These are phyloP conservation scores for Verticillium zaregamsianum DNA, from an alignment of 2,329 filamentous ascomycete genomes.

Conservation along the genomic window DNA sequence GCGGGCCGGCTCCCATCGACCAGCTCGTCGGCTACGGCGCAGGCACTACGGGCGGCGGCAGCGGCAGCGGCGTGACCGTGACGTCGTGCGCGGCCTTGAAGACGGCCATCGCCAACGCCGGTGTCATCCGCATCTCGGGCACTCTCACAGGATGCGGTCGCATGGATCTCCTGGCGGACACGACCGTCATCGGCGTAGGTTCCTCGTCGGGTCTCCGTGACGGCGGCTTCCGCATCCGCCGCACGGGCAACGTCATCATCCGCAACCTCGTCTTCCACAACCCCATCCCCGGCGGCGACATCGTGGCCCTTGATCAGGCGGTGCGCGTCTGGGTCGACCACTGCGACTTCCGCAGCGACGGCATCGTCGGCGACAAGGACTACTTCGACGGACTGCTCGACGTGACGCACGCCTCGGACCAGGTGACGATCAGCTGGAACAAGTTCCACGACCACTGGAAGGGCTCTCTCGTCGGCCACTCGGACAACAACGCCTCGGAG, in stretches of 20 bases:
- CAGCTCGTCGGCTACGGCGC: slow-evolving; percentile 27
- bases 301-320: slow-evolving; percentile 42
- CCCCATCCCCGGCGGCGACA: slow-evolving; percentile 42
- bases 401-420: slow-evolving; percentile 36
- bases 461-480: slow-evolving; percentile 56
- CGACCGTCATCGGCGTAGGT: slow-evolving; percentile 46
- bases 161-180: slow-evolving; percentile 43
- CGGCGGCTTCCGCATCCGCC: slow-evolving; percentile 42
- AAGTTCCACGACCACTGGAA: slow-evolving; percentile 44
- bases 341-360: slow-evolving; percentile 30
- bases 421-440: slow-evolving; percentile 34
- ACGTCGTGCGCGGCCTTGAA: slow-evolving; percentile 36
- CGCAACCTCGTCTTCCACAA: slow-evolving; percentile 50
- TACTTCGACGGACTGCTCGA: slow-evolving; percentile 37
- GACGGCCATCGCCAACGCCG: slow-evolving; percentile 29
- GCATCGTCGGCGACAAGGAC: slow-evolving; percentile 32
- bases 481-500: slow-evolving; percentile 51
- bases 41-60: slow-evolving; percentile 41
- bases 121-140: slow-evolving; percentile 42
- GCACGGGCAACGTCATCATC: slow-evolving; percentile 48
- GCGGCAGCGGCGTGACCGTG: slow-evolving; percentile 38
- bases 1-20: slow-evolving; percentile 15
- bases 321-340: slow-evolving; percentile 45
- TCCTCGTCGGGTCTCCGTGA: slow-evolving; percentile 38
- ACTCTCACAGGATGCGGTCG: slow-evolving; percentile 35